Evolutionary conservation across 106 monocot species (phyloP).

Genomic region (Allium sativum): DNA sequence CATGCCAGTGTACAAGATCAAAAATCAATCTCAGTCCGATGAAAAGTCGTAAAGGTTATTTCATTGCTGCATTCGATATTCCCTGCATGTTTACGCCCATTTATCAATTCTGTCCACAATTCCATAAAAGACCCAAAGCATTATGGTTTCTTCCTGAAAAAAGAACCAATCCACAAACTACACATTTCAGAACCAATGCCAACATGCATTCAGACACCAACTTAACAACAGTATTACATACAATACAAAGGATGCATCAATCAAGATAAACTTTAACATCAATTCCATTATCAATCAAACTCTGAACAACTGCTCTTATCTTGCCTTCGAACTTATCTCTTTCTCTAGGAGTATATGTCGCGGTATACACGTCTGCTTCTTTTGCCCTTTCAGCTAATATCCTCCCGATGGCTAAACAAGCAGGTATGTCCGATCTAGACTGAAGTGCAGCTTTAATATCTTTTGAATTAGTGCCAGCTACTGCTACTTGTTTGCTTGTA

Average conservation of each 20-base stretch:
- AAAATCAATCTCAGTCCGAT: too few relatives aligned
- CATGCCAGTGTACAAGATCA: too few relatives aligned
- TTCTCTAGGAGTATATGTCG: slow-evolving; percentile 69
- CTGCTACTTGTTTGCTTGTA: slow-evolving; percentile 89
- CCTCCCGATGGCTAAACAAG: slow-evolving; percentile 67
- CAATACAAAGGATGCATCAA: slow-evolving; percentile 20
- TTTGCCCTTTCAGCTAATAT: slow-evolving; percentile 72
- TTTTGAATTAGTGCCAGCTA: slow-evolving; percentile 93
- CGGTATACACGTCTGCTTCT: slow-evolving; percentile 86
- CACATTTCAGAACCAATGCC: too few relatives aligned
- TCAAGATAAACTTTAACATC: slow-evolving; percentile 95
- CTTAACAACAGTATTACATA: neutral
- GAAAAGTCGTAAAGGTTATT: too few relatives aligned
- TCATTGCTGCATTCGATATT: too few relatives aligned
- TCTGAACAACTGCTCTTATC: slow-evolving; percentile 84
- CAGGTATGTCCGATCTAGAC: slow-evolving; percentile 86
- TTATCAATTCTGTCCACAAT: too few relatives aligned
- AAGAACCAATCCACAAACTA: too few relatives aligned
- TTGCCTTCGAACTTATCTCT: slow-evolving; percentile 93
- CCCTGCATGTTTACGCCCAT: too few relatives aligned
- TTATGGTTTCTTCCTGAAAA: too few relatives aligned
- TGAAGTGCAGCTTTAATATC: slow-evolving; percentile 77
- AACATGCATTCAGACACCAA: too few relatives aligned
- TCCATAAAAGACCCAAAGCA: too few relatives aligned
- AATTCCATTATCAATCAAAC: slow-evolving; percentile 79